These are phyloP conservation scores for Solanum chacoense DNA, from an alignment of 305 asterid species.

Conservation along the genomic window DNA sequence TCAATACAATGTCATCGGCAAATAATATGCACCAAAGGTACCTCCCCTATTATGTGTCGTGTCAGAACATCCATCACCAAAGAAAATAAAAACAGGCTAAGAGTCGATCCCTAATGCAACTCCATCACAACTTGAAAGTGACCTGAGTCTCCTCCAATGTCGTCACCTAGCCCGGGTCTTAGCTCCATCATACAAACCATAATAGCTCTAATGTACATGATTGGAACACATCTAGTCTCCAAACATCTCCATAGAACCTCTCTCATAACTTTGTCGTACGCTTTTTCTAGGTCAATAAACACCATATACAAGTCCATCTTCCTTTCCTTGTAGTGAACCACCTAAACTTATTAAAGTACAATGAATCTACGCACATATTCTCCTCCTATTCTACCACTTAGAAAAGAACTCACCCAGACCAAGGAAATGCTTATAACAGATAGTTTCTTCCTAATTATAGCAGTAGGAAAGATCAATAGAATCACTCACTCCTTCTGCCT, in stretches of 20 bases:
- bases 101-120: background rate
- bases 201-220: background rate
- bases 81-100: background rate
- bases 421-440: background rate
- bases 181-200: background rate
- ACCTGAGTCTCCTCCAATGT: background rate
- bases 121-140: background rate
- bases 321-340: background rate
- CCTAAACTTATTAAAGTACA: background rate
- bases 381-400: background rate
- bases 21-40: background rate
- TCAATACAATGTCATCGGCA: background rate
- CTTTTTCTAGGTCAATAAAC: background rate
- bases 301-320: background rate
- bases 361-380: background rate
- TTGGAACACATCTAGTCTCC: background rate
- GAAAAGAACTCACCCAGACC: background rate
- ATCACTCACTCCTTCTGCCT: constrained; percentile 51
- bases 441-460: background rate
- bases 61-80: background rate
- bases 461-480: background rate
- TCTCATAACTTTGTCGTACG: background rate
- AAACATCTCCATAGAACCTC: background rate
- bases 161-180: background rate
- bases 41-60: background rate